phyloP scores from a whole-genome alignment of 2,329 filamentous ascomycete genomes.

The Catunica adiposa region DNA sequence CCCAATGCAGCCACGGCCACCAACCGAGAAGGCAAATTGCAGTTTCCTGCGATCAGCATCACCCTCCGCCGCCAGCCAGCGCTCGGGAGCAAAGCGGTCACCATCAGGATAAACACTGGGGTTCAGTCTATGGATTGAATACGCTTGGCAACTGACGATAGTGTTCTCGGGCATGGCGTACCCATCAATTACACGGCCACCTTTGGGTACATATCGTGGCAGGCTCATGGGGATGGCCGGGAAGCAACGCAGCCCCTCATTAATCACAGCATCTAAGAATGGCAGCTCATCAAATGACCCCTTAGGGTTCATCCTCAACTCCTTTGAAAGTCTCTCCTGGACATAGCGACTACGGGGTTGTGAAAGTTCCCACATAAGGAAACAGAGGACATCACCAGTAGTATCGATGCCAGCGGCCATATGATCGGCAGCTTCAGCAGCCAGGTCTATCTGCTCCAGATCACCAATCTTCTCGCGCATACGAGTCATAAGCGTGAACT shows the following conservation, averaged over 20 bases:
- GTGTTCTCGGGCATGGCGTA: constrained; percentile 36
- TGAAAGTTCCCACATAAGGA: constrained; percentile 56
- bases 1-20: constrained; percentile 48
- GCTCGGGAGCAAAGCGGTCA: constrained; percentile 60
- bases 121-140: constrained; percentile 42
- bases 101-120: constrained; percentile 59
- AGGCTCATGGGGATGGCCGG: constrained; percentile 51
- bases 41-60: constrained; percentile 51
- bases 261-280: constrained; percentile 46
- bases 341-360: constrained; percentile 35
- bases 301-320: constrained; percentile 29
- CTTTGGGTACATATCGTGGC: constrained; percentile 39
- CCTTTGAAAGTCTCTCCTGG: constrained; percentile 36
- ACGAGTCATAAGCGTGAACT: constrained; percentile 42
- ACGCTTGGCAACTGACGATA: constrained; percentile 44
- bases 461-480: constrained; percentile 33
- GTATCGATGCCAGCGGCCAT: constrained; percentile 59
- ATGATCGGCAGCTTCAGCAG: constrained; percentile 54
- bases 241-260: constrained; percentile 45
- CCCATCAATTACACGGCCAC: constrained; percentile 39
- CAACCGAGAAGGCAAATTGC: constrained; percentile 50
- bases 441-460: constrained; percentile 37
- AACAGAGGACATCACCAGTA: constrained; percentile 51
- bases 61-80: constrained; percentile 63
- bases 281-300: constrained; percentile 32